Conservation (phyloP, 768 basidiomycete genomes). For the Exsudoporus frostii region DNA sequence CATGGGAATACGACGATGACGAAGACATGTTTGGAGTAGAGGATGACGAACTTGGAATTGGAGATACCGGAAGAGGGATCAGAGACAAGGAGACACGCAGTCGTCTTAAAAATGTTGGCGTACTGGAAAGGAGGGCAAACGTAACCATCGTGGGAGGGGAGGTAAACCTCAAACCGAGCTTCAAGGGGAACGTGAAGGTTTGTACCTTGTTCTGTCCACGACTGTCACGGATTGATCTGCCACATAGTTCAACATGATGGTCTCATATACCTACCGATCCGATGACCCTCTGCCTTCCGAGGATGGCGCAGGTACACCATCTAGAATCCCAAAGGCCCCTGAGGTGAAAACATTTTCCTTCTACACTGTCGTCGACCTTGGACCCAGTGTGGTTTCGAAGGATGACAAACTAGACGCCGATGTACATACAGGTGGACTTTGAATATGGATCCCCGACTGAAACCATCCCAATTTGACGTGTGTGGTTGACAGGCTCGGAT, state of each 20-base stretch:
- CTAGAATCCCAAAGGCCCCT: conserved; percentile 48
- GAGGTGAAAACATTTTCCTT: conserved; percentile 90
- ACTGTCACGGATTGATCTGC: not conserved
- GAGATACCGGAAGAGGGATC: conserved; percentile 37
- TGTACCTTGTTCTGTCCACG: conserved; percentile 20
- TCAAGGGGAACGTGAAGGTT: conserved; percentile 76
- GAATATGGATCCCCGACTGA: no score
- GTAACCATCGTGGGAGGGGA: conserved; percentile 87
- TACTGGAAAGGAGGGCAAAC: conserved; percentile 88
- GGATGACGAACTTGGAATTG: conserved; percentile 36
- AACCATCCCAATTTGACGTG: no score
- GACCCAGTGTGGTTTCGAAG: conserved; percentile 59
- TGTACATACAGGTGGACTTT: no score
- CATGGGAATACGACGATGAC: conserved; percentile 98
- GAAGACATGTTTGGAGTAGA: conserved; percentile 70
- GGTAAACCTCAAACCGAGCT: conserved; percentile 79
- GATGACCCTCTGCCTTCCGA: conserved; percentile 77
- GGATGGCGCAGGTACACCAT: conserved; percentile 48
- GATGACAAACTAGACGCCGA: conserved; percentile 42
- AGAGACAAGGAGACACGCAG: conserved; percentile 46
- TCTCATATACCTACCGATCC: conserved; percentile 90
- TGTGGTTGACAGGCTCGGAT: no score
- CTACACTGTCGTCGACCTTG: conserved; percentile 81
- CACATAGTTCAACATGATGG: conserved; percentile 88
- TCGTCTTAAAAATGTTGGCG: conserved; percentile 61